These are phyloP conservation scores for Nicotiana undulata DNA, from an alignment of 257 asterid species.

Conservation along the genomic window DNA sequence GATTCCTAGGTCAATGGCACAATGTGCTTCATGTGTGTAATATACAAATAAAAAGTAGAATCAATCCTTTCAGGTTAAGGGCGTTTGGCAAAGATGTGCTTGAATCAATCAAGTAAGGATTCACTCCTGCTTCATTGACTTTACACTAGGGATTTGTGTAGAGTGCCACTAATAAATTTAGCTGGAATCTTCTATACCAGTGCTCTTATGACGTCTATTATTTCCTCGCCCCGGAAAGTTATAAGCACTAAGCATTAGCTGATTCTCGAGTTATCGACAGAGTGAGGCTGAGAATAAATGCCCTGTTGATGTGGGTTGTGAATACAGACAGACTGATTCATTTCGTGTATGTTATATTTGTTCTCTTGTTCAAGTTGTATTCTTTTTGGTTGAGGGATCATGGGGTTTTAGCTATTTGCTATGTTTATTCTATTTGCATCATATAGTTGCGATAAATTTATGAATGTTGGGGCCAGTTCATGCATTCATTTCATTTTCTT, in stretches of 20 bases:
- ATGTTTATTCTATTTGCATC: not conserved
- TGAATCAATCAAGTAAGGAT: not conserved
- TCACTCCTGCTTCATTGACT: not conserved
- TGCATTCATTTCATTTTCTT: not conserved
- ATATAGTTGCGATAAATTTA: not conserved
- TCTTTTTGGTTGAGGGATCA: not conserved
- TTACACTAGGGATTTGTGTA: not conserved
- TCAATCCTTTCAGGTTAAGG: not conserved
- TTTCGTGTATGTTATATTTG: not conserved
- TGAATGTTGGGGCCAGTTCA: not conserved
- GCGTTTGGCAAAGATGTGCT: not conserved
- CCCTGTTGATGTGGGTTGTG: not conserved
- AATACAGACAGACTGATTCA: too few relatives aligned
- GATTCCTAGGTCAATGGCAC: not conserved
- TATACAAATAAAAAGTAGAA: not conserved
- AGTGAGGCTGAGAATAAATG: not conserved
- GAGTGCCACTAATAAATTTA: not conserved
- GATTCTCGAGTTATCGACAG: not conserved
- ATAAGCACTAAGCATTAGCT: not conserved
- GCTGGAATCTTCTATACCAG: not conserved
- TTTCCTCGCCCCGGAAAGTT: not conserved
- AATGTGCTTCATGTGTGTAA: not conserved
- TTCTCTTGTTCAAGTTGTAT: not conserved
- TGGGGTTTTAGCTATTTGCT: not conserved
- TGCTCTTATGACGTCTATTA: not conserved